phyloP scores from a whole-genome alignment of 1,284 basidiomycete genomes.

The Macrocybe sp. region DNA sequence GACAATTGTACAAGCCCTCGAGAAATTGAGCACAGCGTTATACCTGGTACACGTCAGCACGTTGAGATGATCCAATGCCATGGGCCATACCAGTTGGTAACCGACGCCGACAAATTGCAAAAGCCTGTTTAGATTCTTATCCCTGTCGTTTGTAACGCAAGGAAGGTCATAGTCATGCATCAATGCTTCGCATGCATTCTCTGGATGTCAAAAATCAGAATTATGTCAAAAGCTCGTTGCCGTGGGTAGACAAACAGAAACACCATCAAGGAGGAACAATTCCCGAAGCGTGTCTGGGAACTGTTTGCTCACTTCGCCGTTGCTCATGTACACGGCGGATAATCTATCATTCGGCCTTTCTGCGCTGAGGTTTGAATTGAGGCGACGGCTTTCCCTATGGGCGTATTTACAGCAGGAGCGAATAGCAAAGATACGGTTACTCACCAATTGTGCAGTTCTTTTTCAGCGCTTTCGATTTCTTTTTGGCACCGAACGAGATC shows the following conservation, averaged over 20 bases:
- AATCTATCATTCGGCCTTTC: conserved; percentile 34
- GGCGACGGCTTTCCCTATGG: conserved; percentile 45
- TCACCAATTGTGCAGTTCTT: conserved; percentile 52
- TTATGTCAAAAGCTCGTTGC: background rate
- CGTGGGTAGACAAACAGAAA: conserved; percentile 7
- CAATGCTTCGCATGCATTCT: conserved; percentile 29
- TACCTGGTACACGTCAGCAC: too few species aligned
- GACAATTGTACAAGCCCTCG: too few species aligned
- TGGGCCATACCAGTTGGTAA: conserved; percentile 28
- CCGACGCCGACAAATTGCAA: conserved; percentile 47
- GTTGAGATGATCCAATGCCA: too few species aligned
- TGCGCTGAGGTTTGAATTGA: conserved; percentile 41
- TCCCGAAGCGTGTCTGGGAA: conserved; percentile 44
- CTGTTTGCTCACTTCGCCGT: conserved; percentile 36
- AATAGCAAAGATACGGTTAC: conserved; percentile 14
- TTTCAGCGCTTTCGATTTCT: conserved; percentile 44
- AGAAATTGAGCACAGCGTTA: too few species aligned
- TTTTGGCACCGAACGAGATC: conserved; percentile 41
- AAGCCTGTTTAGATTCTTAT: conserved; percentile 44
- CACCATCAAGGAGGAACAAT: conserved; percentile 43
- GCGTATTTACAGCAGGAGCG: background rate
- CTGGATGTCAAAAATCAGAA: conserved; percentile 15
- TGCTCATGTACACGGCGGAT: conserved; percentile 38
- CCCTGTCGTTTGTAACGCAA: conserved; percentile 24
- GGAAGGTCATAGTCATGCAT: conserved; percentile 38